phyloP scores from a whole-genome alignment of 164 flowering plant genomes.

The Aristolochia contorta region DNA sequence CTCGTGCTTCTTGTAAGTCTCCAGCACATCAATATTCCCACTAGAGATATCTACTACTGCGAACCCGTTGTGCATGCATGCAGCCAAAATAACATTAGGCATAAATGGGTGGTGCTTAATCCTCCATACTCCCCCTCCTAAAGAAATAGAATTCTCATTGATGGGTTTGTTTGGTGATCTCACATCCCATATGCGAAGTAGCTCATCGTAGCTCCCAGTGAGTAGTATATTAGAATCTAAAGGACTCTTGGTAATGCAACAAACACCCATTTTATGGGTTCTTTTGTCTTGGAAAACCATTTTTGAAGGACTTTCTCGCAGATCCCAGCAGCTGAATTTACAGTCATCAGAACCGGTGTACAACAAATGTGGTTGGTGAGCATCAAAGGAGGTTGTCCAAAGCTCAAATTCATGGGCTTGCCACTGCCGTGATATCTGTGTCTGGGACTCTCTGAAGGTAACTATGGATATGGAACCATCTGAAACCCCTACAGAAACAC shows the following conservation, averaged over 20 bases:
- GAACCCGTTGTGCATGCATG: conserved; percentile 98
- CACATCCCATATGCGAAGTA: conserved; percentile 76
- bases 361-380: conserved; percentile 63
- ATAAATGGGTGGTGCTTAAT: conserved; percentile 69
- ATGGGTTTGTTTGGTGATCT: conserved; percentile 66
- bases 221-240: conserved; percentile 40
- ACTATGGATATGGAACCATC: conserved; percentile 67
- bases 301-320: conserved; percentile 43
- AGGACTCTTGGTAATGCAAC: conserved; percentile 66
- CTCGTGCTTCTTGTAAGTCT: conserved; percentile 54
- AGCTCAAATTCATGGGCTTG: conserved; percentile 86
- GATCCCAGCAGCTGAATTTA: conserved; percentile 79
- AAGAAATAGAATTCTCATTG: conserved; percentile 40
- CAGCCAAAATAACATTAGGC: conserved; percentile 56
- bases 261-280: conserved; percentile 76
- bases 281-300: conserved; percentile 58
- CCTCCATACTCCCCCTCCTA: conserved; percentile 98
- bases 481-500: conserved; percentile 62
- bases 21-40: conserved; percentile 35
- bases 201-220: conserved; percentile 90
- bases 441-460: conserved; percentile 41
- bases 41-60: conserved; percentile 40
- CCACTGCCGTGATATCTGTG: conserved; percentile 47
- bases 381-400: conserved; percentile 76
- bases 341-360: conserved; percentile 96